These are phyloP conservation scores for Diutina pseudorugosa DNA, from an alignment of 1,139 yeast species.

Conservation along the genomic window DNA sequence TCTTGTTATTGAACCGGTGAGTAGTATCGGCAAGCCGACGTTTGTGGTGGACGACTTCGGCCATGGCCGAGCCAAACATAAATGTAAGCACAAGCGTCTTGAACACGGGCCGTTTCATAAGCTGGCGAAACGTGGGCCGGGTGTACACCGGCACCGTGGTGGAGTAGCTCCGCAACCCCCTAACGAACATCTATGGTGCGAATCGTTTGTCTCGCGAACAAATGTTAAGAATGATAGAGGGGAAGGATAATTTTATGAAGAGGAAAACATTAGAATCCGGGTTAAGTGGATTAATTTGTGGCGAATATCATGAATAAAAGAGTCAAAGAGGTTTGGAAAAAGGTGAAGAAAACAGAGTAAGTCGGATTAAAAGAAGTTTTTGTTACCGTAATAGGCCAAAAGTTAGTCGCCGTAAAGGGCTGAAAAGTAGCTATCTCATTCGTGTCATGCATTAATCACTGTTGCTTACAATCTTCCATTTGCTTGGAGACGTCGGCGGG, in stretches of 20 bases:
- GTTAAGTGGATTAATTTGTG: too few species aligned
- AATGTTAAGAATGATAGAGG: too few species aligned
- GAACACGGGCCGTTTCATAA: conserved; percentile 16
- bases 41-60: conserved; percentile 25
- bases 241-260: too few species aligned
- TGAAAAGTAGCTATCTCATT: too few species aligned
- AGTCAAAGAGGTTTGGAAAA: too few species aligned
- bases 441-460: not conserved
- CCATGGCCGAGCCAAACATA: conserved; percentile 27
- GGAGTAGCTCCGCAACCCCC: not conserved
- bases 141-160: not conserved
- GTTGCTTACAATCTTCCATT: conserved; percentile 9
- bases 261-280: too few species aligned
- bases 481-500: conserved; percentile 9
- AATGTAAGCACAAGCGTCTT: conserved; percentile 27
- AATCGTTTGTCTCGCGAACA: not conserved
- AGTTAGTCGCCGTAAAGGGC: too few species aligned
- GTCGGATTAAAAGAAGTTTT: too few species aligned
- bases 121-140: conserved; percentile 3
- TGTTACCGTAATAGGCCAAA: too few species aligned
- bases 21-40: conserved; percentile 22
- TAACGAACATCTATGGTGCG: not conserved
- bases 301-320: too few species aligned
- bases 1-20: conserved; percentile 9
- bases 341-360: too few species aligned